Conservation (phyloP, 306 rosid genomes). For the Glycine tomentella region DNA sequence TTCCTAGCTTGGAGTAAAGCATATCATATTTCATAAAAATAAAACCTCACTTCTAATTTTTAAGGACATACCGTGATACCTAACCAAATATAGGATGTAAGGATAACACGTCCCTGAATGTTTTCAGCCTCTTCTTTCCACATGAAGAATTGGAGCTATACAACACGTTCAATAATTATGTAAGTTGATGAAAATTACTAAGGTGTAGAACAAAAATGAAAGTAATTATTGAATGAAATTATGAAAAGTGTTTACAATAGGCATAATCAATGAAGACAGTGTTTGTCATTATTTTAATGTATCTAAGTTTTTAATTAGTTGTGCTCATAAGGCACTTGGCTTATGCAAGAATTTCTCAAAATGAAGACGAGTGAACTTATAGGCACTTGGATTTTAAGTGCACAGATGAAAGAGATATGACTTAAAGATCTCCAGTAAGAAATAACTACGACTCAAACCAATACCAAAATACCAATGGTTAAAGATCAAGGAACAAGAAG, state of each 20-base stretch:
- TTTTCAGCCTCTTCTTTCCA: background rate
- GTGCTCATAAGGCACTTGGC: background rate
- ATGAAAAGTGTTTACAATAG: too few relatives aligned
- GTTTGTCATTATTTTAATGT: background rate
- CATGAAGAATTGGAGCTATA: background rate
- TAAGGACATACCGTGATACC: too few relatives aligned
- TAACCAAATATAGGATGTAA: too few relatives aligned
- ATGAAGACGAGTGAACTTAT: background rate
- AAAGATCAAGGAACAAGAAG: background rate
- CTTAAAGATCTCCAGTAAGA: background rate
- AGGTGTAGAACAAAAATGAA: constrained; percentile 20
- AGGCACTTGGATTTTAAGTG: background rate
- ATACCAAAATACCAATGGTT: too few relatives aligned
- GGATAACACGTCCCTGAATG: too few relatives aligned
- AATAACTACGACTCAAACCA: background rate
- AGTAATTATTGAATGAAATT: background rate
- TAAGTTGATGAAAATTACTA: background rate
- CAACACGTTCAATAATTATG: constrained; percentile 9
- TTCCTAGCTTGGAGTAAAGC: too few relatives aligned
- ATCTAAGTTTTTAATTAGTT: background rate
- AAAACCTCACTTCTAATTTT: too few relatives aligned
- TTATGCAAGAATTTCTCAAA: background rate
- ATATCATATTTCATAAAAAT: too few relatives aligned
- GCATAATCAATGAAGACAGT: background rate
- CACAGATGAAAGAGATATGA: constrained; percentile 5